These are phyloP conservation scores for Pyrenochaeta sp. DNA, from an alignment of 2,329 filamentous ascomycete genomes.

Conservation along the genomic window DNA sequence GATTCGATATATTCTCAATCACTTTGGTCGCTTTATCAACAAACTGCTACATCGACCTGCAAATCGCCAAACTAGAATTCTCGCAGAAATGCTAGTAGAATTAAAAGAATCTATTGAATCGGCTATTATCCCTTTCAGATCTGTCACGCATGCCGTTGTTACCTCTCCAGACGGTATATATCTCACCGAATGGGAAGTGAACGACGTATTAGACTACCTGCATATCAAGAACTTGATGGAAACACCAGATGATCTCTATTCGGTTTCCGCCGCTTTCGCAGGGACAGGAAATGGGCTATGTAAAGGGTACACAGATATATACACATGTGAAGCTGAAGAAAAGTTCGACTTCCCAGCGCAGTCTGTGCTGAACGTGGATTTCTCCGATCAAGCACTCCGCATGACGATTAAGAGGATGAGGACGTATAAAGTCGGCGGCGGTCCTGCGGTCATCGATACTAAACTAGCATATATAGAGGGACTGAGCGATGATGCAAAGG, in stretches of 20 bases:
- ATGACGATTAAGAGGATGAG: constrained; percentile 4
- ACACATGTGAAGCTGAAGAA: constrained; percentile 1
- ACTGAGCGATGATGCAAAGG: neutral
- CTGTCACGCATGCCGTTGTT: constrained; percentile 5
- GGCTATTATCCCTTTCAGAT: neutral
- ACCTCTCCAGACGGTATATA: constrained; percentile 6
- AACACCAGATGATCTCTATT: constrained; percentile 6
- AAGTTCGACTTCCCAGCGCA: constrained; percentile 1
- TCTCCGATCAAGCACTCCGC: constrained; percentile 3
- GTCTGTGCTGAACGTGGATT: constrained; percentile 3
- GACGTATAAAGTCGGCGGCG: constrained; percentile 1
- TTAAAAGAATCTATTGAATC: neutral
- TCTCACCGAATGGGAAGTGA: constrained; percentile 1
- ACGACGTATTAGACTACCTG: constrained; percentile 8
- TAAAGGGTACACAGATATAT: neutral
- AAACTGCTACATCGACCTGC: constrained; percentile 3
- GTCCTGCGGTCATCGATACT: neutral
- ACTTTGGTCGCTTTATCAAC: constrained; percentile 3
- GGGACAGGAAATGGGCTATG: constrained; percentile 3
- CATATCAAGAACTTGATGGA: constrained; percentile 3
- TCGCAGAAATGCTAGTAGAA: constrained; percentile 5
- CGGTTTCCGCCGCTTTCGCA: constrained; percentile 4
- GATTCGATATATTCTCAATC: constrained; percentile 3
- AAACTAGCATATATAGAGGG: neutral
- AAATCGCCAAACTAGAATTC: constrained; percentile 4